A percentile compares a stretch with the other conserved stretches of the same genome.
Evolutionary conservation across 805 yeast genomes (phyloP).

Genomic region (Candida boleticola): DNA sequence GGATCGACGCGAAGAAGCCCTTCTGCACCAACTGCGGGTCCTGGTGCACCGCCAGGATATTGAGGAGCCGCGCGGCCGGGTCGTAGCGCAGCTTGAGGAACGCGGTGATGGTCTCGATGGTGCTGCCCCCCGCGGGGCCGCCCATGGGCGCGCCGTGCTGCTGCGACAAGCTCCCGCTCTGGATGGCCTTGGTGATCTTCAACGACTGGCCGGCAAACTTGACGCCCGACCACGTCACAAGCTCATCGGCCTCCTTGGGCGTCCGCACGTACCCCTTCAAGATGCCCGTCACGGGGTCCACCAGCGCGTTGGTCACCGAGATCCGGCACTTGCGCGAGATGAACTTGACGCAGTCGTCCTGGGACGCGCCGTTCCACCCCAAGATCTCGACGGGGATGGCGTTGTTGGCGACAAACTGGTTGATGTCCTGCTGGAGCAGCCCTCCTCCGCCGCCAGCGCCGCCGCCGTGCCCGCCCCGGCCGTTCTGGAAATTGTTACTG

Average conservation of each 20-base stretch:
- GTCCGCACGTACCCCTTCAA: constrained; percentile 58
- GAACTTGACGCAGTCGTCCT: constrained; percentile 66
- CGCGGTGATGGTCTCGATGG: constrained; percentile 60
- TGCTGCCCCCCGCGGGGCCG: constrained; percentile 21
- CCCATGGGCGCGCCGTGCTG: constrained; percentile 7
- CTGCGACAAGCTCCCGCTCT: constrained; percentile 14
- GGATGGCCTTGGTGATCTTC: constrained; percentile 42
- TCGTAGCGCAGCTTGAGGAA: constrained; percentile 70
- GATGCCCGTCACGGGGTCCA: constrained; percentile 48
- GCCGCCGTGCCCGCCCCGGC: constrained; percentile 13
- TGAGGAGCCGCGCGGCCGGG: constrained; percentile 60
- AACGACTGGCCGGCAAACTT: constrained; percentile 75
- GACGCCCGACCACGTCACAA: constrained; percentile 69
- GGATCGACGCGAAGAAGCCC: constrained; percentile 63
- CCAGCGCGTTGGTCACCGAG: constrained; percentile 48
- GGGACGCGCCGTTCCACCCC: constrained; percentile 81
- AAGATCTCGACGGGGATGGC: constrained; percentile 56
- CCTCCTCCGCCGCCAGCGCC: constrained; percentile 14
- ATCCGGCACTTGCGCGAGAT: constrained; percentile 65
- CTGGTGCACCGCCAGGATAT: constrained; percentile 59
- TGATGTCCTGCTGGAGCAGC: constrained; percentile 19
- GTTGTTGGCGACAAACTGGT: constrained; percentile 29
- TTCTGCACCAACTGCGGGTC: constrained; percentile 59
- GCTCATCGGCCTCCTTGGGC: constrained; percentile 54
- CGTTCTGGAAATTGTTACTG: constrained; percentile 6